Percentiles rank a stretch among this genome's conserved stretches.
Evolutionary conservation across 2,329 filamentous ascomycete species (phyloP).

Genomic region (Emmonsiellopsis sp.): DNA sequence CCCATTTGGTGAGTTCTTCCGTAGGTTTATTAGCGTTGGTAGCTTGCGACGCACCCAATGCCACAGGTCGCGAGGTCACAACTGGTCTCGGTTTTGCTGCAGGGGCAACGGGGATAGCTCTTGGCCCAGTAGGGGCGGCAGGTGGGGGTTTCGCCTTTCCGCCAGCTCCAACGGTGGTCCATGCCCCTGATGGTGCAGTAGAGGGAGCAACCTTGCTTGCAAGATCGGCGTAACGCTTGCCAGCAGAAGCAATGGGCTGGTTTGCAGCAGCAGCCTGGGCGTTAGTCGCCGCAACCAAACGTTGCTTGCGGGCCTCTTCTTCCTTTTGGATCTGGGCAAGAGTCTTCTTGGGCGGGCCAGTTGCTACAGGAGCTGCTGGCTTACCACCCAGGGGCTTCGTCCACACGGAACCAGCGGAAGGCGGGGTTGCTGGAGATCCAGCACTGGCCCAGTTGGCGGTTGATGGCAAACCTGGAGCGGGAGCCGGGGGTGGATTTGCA

Average conservation of each 20-base stretch:
- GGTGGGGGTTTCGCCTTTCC: constrained; percentile 76
- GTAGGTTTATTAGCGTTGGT: constrained; percentile 54
- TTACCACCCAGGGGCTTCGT: constrained; percentile 41
- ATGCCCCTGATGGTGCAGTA: constrained; percentile 51
- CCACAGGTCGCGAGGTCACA: constrained; percentile 38
- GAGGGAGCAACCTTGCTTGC: constrained; percentile 62
- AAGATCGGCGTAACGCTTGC: constrained; percentile 91
- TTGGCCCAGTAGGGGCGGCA: constrained; percentile 35
- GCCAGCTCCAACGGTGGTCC: constrained; percentile 91
- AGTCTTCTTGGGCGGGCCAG: constrained; percentile 64
- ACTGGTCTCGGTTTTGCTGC: constrained; percentile 45
- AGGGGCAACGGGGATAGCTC: constrained; percentile 40
- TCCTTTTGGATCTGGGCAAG: constrained; percentile 94
- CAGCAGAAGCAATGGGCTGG: constrained; percentile 39
- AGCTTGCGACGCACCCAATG: constrained; percentile 34
- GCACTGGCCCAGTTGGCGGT: constrained; percentile 80
- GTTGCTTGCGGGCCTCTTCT: constrained; percentile 82
- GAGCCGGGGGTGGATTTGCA: constrained; percentile 53
- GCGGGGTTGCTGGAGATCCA: constrained; percentile 59
- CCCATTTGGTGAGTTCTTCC: constrained; percentile 93
- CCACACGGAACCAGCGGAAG: constrained; percentile 39
- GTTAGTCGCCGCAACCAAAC: constrained; percentile 43
- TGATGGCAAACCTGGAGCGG: constrained; percentile 73
- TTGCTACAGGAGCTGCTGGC: constrained; percentile 26
- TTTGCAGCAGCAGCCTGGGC: constrained; percentile 41